Conservation (phyloP, 768 basidiomycete genomes). For the Tricholoma terreum region DNA sequence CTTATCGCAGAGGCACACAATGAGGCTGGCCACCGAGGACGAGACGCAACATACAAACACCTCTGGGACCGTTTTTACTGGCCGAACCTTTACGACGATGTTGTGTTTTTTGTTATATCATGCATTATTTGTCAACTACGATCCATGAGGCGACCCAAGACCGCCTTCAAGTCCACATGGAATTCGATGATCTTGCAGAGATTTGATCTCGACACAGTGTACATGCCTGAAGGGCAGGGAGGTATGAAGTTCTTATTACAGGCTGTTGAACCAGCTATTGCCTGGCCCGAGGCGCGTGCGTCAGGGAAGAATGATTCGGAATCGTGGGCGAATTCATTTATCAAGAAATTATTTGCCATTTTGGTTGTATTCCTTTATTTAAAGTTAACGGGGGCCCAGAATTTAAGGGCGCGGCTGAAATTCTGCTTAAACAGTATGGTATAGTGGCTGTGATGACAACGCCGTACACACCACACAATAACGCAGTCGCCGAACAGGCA, state of each 20-base stretch:
- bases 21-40: conserved; percentile 25
- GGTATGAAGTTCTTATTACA: conserved; percentile 15
- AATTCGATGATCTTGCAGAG: conserved; percentile 19
- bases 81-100: conserved; percentile 31
- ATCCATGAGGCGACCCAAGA: conserved; percentile 12
- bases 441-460: conserved; percentile 25
- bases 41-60: conserved; percentile 19
- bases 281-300: conserved; percentile 26
- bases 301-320: conserved; percentile 25
- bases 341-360: conserved; percentile 15
- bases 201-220: conserved; percentile 26
- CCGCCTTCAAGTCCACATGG: conserved; percentile 18
- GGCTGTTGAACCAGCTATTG: conserved; percentile 21
- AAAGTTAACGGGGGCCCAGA: conserved; percentile 22
- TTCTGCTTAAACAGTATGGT: conserved; percentile 21
- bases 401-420: conserved; percentile 23
- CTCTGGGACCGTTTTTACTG: conserved; percentile 28
- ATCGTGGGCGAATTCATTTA: conserved; percentile 22
- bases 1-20: conserved; percentile 26
- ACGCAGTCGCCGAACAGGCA: conserved; percentile 27
- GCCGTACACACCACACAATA: conserved; percentile 31
- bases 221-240: conserved; percentile 23
- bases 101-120: conserved; percentile 26
- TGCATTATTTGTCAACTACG: conserved; percentile 32
- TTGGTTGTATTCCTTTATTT: conserved; percentile 10